These are phyloP conservation scores for Septoria petroselini DNA, from an alignment of 2,329 filamentous ascomycete genomes.

Conservation along the genomic window DNA sequence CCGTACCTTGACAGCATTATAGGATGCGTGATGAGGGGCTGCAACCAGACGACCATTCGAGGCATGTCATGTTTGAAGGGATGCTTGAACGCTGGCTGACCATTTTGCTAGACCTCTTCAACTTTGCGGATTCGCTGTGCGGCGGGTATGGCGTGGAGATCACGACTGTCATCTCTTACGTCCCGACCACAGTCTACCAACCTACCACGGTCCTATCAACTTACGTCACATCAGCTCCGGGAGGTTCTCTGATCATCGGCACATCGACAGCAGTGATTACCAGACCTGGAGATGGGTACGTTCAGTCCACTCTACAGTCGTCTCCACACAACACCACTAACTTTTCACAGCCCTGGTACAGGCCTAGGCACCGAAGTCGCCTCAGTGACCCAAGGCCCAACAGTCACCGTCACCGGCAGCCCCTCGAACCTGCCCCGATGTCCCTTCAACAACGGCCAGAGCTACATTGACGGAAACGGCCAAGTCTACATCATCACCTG, in stretches of 20 bases:
- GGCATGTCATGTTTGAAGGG: not conserved
- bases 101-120: constrained; percentile 1
- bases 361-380: not conserved
- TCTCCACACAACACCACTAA: not conserved
- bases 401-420: constrained; percentile 6
- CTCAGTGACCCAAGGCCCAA: not conserved
- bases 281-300: not conserved
- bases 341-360: not conserved
- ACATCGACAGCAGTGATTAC: constrained; percentile 1
- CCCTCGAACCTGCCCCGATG: constrained; percentile 28
- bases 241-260: not conserved
- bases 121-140: constrained; percentile 5
- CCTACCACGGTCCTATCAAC: not conserved
- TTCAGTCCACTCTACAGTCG: no score
- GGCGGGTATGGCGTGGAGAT: constrained; percentile 8
- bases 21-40: constrained; percentile 5
- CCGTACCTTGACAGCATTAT: constrained; percentile 4
- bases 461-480: constrained; percentile 30
- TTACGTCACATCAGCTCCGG: not conserved
- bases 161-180: not conserved
- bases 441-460: constrained; percentile 27
- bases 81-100: not conserved
- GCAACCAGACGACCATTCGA: constrained; percentile 1
- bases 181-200: not conserved
- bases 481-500: constrained; percentile 33